Evolutionary conservation across 805 yeast species (phyloP).

Genomic region (Candida adriatica): DNA sequence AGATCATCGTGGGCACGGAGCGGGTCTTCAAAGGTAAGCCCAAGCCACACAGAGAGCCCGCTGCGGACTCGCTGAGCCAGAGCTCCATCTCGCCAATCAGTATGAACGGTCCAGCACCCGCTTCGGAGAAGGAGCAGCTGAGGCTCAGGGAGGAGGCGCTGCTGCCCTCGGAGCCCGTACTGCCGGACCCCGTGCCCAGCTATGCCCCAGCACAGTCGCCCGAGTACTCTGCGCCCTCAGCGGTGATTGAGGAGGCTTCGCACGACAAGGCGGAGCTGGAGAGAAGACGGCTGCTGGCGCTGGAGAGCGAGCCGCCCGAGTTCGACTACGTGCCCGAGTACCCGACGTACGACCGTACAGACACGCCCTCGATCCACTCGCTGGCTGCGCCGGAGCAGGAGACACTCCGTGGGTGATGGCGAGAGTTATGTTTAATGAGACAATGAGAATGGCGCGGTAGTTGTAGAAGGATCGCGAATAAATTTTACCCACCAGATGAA

Average conservation of each 20-base stretch:
- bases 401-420: too few relatives aligned
- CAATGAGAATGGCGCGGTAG: too few relatives aligned
- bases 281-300: slow-evolving; percentile 27
- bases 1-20: slow-evolving; percentile 74
- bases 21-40: slow-evolving; percentile 27
- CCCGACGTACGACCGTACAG: slow-evolving; percentile 2
- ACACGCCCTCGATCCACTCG: background rate
- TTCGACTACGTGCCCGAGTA: slow-evolving; percentile 25
- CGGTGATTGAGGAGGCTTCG: slow-evolving; percentile 2
- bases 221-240: slow-evolving; percentile 4
- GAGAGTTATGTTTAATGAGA: too few relatives aligned
- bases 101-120: slow-evolving; percentile 9
- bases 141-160: slow-evolving; percentile 49
- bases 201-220: slow-evolving; percentile 6
- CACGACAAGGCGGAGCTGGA: slow-evolving; percentile 37
- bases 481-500: too few relatives aligned
- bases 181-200: slow-evolving; percentile 17
- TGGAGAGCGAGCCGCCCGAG: slow-evolving; percentile 37
- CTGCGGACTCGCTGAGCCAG: slow-evolving; percentile 18
- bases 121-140: slow-evolving; percentile 54
- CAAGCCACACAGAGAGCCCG: background rate
- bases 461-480: too few relatives aligned
- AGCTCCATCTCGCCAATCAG: slow-evolving; percentile 23
- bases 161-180: slow-evolving; percentile 51
- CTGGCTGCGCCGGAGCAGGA: background rate